These are phyloP conservation scores for Paulownia fortunei DNA, from an alignment of 257 asterid species.

Conservation along the genomic window DNA sequence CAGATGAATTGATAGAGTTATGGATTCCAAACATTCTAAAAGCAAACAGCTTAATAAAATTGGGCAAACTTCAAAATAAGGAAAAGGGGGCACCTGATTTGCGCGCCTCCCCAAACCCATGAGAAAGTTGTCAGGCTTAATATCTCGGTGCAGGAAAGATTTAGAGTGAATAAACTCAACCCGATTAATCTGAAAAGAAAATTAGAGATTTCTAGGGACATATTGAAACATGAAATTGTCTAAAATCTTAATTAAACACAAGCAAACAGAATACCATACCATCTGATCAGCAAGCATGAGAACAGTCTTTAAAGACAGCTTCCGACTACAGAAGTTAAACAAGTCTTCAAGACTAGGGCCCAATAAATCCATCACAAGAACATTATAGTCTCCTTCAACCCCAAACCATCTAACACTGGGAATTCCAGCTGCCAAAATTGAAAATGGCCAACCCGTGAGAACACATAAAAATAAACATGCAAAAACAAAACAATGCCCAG, in stretches of 20 bases:
- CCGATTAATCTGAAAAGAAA: constrained; percentile 57
- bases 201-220: constrained; percentile 21
- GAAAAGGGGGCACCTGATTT: constrained; percentile 55
- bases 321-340: constrained; percentile 71
- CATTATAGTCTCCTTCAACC: constrained; percentile 78
- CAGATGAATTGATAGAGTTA: constrained; percentile 32
- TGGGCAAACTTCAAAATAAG: constrained; percentile 13
- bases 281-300: constrained; percentile 89
- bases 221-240: constrained; percentile 12
- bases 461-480: constrained; percentile 15
- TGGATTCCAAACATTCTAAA: constrained; percentile 24
- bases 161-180: constrained; percentile 66
- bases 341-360: constrained; percentile 85
- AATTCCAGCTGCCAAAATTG: constrained; percentile 59
- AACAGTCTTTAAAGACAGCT: constrained; percentile 71
- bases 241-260: constrained; percentile 1
- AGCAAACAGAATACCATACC: constrained; percentile 43
- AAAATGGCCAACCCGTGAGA: constrained; percentile 36
- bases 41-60: constrained; percentile 3
- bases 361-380: constrained; percentile 72
- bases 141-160: constrained; percentile 74
- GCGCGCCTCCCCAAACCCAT: constrained; percentile 83
- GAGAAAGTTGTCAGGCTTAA: constrained; percentile 79
- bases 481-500: constrained; percentile 18
- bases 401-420: constrained; percentile 72